Conservation (phyloP, 2,329 filamentous ascomycete species). For the Cercospora sp. region DNA sequence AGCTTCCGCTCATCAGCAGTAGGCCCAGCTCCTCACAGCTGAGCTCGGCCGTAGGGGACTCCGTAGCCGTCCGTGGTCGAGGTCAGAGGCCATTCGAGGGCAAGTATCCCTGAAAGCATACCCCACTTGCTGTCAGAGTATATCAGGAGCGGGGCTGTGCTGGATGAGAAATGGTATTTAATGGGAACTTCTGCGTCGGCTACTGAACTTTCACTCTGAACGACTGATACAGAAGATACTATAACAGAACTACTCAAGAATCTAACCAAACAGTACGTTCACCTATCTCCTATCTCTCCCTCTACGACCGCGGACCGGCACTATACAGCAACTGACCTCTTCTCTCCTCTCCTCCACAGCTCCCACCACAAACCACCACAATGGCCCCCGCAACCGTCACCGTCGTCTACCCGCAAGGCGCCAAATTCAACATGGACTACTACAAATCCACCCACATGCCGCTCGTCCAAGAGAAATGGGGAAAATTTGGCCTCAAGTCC, state of each 20-base stretch:
- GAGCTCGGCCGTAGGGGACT: background rate
- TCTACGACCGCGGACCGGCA: background rate
- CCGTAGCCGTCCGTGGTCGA: background rate
- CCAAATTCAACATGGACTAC: constrained; percentile 44
- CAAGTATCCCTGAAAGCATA: background rate
- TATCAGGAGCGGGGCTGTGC: background rate
- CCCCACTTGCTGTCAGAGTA: constrained; percentile 3
- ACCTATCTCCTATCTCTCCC: too few relatives aligned
- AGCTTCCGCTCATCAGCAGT: background rate
- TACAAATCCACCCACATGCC: constrained; percentile 44
- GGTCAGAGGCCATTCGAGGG: too few relatives aligned
- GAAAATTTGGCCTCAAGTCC: constrained; percentile 35
- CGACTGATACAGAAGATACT: background rate
- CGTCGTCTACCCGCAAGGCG: constrained; percentile 41
- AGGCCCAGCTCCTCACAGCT: background rate
- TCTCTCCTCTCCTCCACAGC: background rate
- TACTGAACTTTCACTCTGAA: background rate
- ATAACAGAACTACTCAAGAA: background rate
- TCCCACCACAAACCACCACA: constrained; percentile 7
- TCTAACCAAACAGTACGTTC: background rate
- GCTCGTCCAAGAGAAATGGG: constrained; percentile 38
- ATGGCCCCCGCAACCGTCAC: constrained; percentile 28
- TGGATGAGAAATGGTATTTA: background rate
- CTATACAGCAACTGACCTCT: background rate
- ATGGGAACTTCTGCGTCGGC: background rate